Evolutionary conservation across 1,139 yeast species (phyloP), one percentile per base, ranked within the genome.

Genomic region (Pichia terricola): DNA sequence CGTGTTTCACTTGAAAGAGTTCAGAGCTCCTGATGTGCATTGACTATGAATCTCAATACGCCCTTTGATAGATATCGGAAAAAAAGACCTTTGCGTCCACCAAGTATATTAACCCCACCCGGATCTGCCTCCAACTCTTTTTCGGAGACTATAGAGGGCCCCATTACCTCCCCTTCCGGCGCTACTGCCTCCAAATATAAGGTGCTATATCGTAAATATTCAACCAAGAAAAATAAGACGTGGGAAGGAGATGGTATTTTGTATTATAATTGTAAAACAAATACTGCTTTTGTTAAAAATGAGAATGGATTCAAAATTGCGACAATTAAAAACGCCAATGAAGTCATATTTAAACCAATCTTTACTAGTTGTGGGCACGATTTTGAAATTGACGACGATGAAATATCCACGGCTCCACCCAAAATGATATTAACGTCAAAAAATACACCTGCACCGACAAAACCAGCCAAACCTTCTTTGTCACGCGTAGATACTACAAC

Each of bases 201-300:
- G 27, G 77, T 79, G 3, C 73, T 85, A 53, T 85, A 83, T 75
- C 67, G 98, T 37, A 87, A 85, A 59, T 70, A 69, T 37, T 69
- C 91, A 1, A 70, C 66, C 35, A 86, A 84, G 63, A 88, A 89
- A 68, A 79, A 88, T 61, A 89, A 89, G 59, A 81, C 89, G 0
- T 91, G 98, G 98, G 94, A 87, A 46, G 95, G 95, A 3, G 98
- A 91, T 63, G 97, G 96, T 0, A 62, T 64, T 28, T 67, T 85
- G 5, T 50, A 61, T 0, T 54, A 69, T 2, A 53, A 38, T 35
- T 10, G 4, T 8, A n/a, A 47, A 48, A 32, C 52, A 30, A 53
- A 56, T 40, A n/a, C 39, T 4, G 55, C 57, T 4, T 33, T 49
- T 0, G 30, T 58, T 26, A 52, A 51, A 38, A 53, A 54, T 43